phyloP scores from a whole-genome alignment of 2,329 filamentous ascomycete genomes.

The Venturia oleaginea region DNA sequence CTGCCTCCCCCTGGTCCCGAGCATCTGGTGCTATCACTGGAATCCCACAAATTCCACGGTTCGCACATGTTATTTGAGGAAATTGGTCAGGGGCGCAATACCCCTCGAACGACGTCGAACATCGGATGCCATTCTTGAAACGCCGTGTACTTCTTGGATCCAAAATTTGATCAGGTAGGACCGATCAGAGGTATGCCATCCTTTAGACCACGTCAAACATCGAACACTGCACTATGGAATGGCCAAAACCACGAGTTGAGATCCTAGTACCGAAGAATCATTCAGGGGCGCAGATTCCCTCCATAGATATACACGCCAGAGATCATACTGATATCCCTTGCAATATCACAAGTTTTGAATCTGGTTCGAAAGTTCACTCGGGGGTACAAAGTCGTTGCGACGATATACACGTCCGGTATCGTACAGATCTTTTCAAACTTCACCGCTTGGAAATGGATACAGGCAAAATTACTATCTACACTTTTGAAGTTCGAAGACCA shows the following conservation, averaged over 20 bases:
- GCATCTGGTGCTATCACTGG: neutral
- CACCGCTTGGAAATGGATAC: neutral
- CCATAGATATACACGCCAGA: neutral
- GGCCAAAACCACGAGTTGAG: neutral
- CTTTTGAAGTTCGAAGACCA: neutral
- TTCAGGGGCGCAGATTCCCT: neutral
- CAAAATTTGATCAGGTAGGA: neutral
- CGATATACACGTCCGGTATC: neutral
- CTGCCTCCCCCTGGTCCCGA: neutral
- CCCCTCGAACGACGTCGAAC: neutral
- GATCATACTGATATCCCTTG: neutral
- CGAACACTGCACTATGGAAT: neutral
- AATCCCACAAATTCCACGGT: neutral
- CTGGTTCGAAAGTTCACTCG: neutral
- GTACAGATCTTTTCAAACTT: neutral
- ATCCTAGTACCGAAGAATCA: neutral
- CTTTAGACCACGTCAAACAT: neutral
- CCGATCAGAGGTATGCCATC: neutral
- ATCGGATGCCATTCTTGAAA: neutral
- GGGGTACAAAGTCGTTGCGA: neutral
- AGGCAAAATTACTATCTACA: neutral
- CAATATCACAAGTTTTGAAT: neutral
- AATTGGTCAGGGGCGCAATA: neutral
- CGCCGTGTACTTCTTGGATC: neutral
- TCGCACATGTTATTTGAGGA: neutral